Conservation (phyloP, 192 early-diverging fungal species). For the Umbelopsis ramanniana region DNA sequence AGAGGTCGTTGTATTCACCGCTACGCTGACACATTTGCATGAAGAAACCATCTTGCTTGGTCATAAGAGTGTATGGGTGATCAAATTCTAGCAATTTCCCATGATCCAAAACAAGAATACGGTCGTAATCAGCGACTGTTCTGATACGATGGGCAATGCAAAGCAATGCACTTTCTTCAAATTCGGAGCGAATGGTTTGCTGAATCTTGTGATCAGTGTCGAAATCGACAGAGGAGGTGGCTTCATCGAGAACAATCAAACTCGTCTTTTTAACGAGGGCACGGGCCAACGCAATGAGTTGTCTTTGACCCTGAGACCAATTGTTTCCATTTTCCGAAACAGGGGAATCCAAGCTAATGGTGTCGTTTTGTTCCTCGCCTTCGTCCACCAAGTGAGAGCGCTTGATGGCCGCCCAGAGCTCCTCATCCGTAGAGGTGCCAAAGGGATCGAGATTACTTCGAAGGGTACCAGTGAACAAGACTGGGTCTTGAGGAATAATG, state of each 20-base stretch:
- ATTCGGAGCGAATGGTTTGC: conserved; percentile 73
- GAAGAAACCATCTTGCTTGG: conserved; percentile 64
- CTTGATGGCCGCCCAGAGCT: conserved; percentile 76
- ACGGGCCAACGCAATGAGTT: conserved; percentile 75
- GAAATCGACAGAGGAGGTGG: conserved; percentile 87
- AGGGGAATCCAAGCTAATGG: conserved; percentile 65
- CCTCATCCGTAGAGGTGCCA: conserved; percentile 70
- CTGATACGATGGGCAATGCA: conserved; percentile 89
- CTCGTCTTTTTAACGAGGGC: conserved; percentile 69
- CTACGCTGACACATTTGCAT: conserved; percentile 79
- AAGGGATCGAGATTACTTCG: conserved; percentile 91
- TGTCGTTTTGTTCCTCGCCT: conserved; percentile 16
- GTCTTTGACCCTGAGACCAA: conserved; percentile 76
- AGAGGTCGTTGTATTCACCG: conserved; percentile 75
- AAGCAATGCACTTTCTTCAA: conserved; percentile 75
- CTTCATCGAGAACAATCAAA: conserved; percentile 84
- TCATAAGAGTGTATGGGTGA: conserved; percentile 72
- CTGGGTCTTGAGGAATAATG: conserved; percentile 92
- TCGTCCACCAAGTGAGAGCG: conserved; percentile 68
- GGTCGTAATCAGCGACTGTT: conserved; percentile 86
- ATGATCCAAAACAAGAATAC: conserved; percentile 78
- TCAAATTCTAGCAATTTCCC: conserved; percentile 85
- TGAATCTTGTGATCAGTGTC: conserved; percentile 88
- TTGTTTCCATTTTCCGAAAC: conserved; percentile 83
- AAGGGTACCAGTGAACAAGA: conserved; percentile 78